A percentile compares a stretch with the other conserved stretches of the same genome.
Evolutionary conservation across 768 basidiomycete genomes (phyloP).

Genomic region (Obba rivulosa): DNA sequence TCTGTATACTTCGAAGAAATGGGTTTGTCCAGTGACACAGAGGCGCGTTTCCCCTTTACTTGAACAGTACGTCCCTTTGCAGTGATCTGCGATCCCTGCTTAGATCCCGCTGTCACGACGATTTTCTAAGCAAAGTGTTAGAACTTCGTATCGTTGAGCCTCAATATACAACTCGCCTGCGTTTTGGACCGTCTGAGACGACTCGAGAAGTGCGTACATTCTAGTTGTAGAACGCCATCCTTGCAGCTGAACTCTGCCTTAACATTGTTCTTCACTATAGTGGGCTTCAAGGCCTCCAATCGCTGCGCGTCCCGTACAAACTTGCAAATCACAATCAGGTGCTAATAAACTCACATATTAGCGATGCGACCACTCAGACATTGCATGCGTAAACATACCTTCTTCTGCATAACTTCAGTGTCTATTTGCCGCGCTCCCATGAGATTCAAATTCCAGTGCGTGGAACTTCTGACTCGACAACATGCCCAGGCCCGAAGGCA

Average conservation of each 20-base stretch:
- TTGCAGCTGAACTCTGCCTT: constrained; percentile 19
- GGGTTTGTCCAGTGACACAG: constrained; percentile 35
- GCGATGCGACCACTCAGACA: background rate
- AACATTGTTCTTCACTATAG: constrained; percentile 38
- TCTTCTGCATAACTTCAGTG: background rate
- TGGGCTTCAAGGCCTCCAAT: constrained; percentile 44
- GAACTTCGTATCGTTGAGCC: constrained; percentile 28
- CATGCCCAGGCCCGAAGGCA: constrained; percentile 3
- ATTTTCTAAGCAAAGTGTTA: constrained; percentile 38
- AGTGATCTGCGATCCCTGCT: constrained; percentile 27
- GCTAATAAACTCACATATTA: constrained; percentile 21
- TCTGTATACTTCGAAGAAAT: background rate
- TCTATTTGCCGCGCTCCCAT: background rate
- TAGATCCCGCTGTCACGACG: constrained; percentile 43
- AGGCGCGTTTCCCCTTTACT: constrained; percentile 34
- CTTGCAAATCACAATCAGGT: constrained; percentile 41
- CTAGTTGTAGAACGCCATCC: constrained; percentile 28
- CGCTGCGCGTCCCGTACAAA: constrained; percentile 40
- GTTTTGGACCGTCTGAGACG: constrained; percentile 32
- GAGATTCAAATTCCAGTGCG: too few species aligned
- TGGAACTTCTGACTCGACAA: background rate
- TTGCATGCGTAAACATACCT: background rate
- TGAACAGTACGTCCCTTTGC: constrained; percentile 25
- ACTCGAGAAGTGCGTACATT: constrained; percentile 38
- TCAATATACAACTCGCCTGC: constrained; percentile 30